These are phyloP conservation scores for Phytophthora foliorum DNA, from an alignment of 352 stramenopile species.

Conservation along the genomic window DNA sequence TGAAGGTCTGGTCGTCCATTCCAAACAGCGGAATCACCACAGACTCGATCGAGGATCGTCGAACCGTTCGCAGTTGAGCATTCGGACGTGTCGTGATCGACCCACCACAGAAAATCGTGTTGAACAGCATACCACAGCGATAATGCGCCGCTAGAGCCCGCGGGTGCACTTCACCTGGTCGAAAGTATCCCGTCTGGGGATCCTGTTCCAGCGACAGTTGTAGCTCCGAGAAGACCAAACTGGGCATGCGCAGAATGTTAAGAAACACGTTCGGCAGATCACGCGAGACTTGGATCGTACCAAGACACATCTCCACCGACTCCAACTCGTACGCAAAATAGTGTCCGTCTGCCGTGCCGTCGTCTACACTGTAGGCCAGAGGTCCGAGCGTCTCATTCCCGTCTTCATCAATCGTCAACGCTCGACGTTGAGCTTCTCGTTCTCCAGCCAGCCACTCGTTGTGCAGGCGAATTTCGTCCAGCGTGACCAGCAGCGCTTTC, in stretches of 20 bases:
- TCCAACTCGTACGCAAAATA: constrained; percentile 47
- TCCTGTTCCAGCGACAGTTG: constrained; percentile 43
- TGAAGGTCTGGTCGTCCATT: constrained; percentile 34
- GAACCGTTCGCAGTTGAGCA: constrained; percentile 14
- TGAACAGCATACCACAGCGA: constrained; percentile 35
- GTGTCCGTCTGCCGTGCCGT: constrained; percentile 30
- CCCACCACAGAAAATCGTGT: constrained; percentile 31
- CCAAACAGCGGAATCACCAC: constrained; percentile 40
- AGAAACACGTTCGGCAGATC: constrained; percentile 29
- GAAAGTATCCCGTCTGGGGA: constrained; percentile 5
- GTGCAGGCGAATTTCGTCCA: constrained; percentile 36
- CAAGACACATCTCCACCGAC: constrained; percentile 43
- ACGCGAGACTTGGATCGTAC: constrained; percentile 31
- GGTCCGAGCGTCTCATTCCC: constrained; percentile 9
- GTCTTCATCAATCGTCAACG: constrained; percentile 15
- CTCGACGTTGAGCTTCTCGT: neutral
- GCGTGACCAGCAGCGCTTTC: constrained; percentile 28
- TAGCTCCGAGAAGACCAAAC: constrained; percentile 36
- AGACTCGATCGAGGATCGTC: constrained; percentile 30
- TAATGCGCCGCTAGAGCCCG: constrained; percentile 19
- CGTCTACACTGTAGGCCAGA: constrained; percentile 6
- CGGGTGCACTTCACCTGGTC: constrained; percentile 11
- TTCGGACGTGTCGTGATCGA: constrained; percentile 25
- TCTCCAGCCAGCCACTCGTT: constrained; percentile 19
- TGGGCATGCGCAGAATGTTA: constrained; percentile 19